Base-by-base conservation (phyloP, 306 rosid species). In the Quercus ilex region DNA sequence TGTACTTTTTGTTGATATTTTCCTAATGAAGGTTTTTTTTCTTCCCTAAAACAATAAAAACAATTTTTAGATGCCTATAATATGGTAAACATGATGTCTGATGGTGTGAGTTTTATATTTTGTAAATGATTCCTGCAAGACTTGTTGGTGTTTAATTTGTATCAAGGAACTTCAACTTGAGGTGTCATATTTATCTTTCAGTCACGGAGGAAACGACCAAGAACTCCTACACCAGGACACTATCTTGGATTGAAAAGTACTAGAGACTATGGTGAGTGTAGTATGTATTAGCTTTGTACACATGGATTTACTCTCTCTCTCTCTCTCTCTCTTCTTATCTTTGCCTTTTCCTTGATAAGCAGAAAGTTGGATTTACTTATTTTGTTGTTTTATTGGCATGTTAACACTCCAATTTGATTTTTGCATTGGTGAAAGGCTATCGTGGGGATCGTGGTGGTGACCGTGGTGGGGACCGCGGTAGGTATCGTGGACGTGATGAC, bases 171-270 rank as follows among this genome's bases (percentile, higher is more conserved):
- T 59, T 60, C 49, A 41, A 28, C 80, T 65, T 82, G 75, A 82
- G 81, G 69, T 74, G 69, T 74, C 80, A 17, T 70, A 30, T 78
- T 67, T 79, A 51, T 84, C 59, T 92, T 94, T 78, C 98, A 96
- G 99, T 96, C 99, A n/a, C 90, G 98, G 73, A 93, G 99, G 85
- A 96, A 91, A 83, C 88, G 97, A 53, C 76, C 97, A 53, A 96
- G 99, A 82, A 93, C 99, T 79, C 99, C 98, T 12, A 96, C 99
- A 4, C 99, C 99, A 5, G 99, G 99, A 38, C 98, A 96, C 80
- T 96, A 96, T 82, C 97, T 96, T 60, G 99, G 99, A 69, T 77
- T 93, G 84, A 96, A 96, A 85, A 96, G 80, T 82, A 86, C 97
- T 11, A 89, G 97, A 85, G 99, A 93, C 83, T 74, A 85, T 77